Base-by-base conservation (phyloP, 1,284 basidiomycete species). In the Boletus austroedulis region DNA sequence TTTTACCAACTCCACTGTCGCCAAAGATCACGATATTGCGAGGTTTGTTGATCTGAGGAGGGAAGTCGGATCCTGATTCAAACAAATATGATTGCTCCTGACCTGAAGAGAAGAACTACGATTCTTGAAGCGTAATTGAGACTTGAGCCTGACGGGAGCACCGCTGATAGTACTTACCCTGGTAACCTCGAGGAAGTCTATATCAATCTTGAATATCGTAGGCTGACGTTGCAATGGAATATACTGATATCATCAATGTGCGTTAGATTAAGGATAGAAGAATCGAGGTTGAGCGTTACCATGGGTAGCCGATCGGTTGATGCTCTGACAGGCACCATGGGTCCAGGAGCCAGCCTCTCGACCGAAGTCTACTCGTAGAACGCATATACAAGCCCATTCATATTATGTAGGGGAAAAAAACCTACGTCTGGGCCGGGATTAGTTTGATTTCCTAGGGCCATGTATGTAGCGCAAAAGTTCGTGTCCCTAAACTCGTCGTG, bases 1-100 rank as follows among this genome's bases (percentile, higher is more conserved):
- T 74, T 60, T 71, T 73, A 17, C 69, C 69, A 4, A 70, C 69
- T 19, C 69, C 72, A n/a, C 70, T 74, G 32, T 73, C 72, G 8
- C 69, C 72, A 23, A 71, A 71, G 43, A 70, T 45, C n/a, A 71
- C 63, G 12, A 71, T 40, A 48, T 71, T 71, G 23, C 58, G 70
- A 38, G 17, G 23, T 34, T 57, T 60, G 12, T 43, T 28, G 15
- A 24, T n/a, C 60, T 60, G 19, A 48, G 38, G 38, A 26, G 14
- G 9, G 19, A 26, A 1, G 31, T 65, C 23, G 43, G 36, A 19
- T 46, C 5, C 19, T 15, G n/a, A 21, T 17, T n/a, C 44, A 32
- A 23, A 3, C 10, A 19, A 41, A 40, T 2, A 9, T 12, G 11
- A 47, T 14, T 8, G 19, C 19, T n/a, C n/a, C 61, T 51, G n/a